Evolutionary conservation across 768 basidiomycete species (phyloP), one percentile per base, ranked within the genome.

Genomic region (Russula sp.): DNA sequence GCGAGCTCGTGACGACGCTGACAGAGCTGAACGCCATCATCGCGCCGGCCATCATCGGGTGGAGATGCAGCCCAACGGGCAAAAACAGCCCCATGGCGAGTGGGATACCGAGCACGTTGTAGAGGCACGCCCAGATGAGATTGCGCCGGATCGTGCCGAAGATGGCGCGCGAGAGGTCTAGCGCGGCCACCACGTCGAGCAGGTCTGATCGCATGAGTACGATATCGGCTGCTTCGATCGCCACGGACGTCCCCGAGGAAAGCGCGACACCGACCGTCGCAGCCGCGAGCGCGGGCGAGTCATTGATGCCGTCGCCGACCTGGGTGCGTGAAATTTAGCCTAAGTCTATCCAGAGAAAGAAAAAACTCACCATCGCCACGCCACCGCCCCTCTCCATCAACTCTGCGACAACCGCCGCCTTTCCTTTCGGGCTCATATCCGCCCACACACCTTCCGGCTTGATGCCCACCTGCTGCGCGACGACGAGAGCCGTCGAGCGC

Each of bases 241-340:
- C 97, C 49, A 99, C 93, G 6, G 94, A 96, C 18, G 97, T 95
- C 37, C 97, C 97, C 3, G 94, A 91, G 11, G 92, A 95, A 6
- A 99, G 84, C 1, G 97, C 97, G 63, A 99, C 95, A 47, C 97
- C 97, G 27, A 99, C 91, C 1, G 94, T 92, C 0, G 96, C 92
- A 4, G 93, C 94, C 16, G 94, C 95, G 2, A 99, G 86, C 13
- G 96, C 97, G 1, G 95, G 96, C 2, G 96, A 98, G 73, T 99
- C 97, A 73, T 99, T 98, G 77, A 98, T 97, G 39, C 97, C 97
- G 74, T 99, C 97, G 27, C 97, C 97, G 45, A 99, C 94, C 94
- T 95, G 66, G 22, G 65, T 32, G 56, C 34, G 50, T 31, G 11
- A 11, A 40, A 39, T 58, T 1, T 65, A 48, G 7, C 11, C 48